phyloP scores from a whole-genome alignment of 2,329 filamentous ascomycete genomes.

The Colletotrichum tropicale region DNA sequence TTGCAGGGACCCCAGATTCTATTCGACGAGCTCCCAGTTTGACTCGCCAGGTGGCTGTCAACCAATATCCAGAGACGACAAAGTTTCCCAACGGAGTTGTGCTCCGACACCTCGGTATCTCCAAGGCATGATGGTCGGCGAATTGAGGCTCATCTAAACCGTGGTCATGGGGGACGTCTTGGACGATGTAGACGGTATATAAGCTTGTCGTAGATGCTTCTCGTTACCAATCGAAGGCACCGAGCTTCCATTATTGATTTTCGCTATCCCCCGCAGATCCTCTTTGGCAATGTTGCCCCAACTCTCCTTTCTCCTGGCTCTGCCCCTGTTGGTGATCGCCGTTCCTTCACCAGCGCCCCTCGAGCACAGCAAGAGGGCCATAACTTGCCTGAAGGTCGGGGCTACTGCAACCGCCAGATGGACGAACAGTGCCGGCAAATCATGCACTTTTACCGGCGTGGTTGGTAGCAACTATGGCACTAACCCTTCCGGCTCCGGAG shows the following conservation, averaged over 20 bases:
- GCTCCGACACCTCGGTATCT: background rate
- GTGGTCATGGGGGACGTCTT: background rate
- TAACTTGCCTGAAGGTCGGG: slow-evolving; percentile 43
- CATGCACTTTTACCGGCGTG: slow-evolving; percentile 45
- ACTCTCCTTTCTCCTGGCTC: slow-evolving; percentile 7
- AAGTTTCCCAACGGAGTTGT: background rate
- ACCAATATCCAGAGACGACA: background rate
- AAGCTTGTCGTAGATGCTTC: background rate
- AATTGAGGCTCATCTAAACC: background rate
- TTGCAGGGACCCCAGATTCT: background rate
- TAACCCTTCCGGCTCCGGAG: slow-evolving; percentile 42
- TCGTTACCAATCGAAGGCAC: background rate
- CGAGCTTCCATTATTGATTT: rapidly evolving
- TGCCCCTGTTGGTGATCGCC: slow-evolving; percentile 10
- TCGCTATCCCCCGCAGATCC: background rate
- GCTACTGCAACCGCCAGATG: slow-evolving; percentile 48
- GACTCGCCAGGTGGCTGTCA: background rate
- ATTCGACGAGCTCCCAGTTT: background rate
- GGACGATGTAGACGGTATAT: background rate
- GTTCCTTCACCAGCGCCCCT: slow-evolving; percentile 2
- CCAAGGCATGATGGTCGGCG: background rate
- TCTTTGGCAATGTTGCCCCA: slow-evolving; percentile 1
- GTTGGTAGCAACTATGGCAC: slow-evolving; percentile 54
- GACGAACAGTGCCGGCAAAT: slow-evolving; percentile 46
- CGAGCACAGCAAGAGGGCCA: slow-evolving; percentile 26